Base-by-base conservation (phyloP, 106 monocot genomes). In the Vanilla planifolia region DNA sequence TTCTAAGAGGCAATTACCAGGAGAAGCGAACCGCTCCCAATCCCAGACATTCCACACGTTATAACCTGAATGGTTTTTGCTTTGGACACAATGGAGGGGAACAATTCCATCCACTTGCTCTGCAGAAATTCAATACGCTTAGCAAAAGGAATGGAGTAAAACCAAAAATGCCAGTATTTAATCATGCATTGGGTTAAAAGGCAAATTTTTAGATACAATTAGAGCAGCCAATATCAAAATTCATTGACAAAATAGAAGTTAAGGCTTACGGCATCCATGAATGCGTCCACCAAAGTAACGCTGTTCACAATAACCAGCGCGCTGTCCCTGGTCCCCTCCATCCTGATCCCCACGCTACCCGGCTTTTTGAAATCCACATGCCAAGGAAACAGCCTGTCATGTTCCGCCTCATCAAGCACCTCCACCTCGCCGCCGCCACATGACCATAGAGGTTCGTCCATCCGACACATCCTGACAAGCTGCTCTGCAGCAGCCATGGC, bases 91-190 rank as follows among this genome's bases (percentile, higher is more conserved):
- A 99, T 78, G 0, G 92, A 79, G 56, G 98, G 98, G 53, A 99
- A 99, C 68, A 99, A 64, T 40, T 92, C 85, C 77, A 88, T 67
- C 92, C 92, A 99, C 73, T 99, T 92, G 58, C 80, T 79, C 98
- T 99, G 69, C n/a, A 64, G 60, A 56, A 36, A 60, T 27, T 52
- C 8, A 40, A 42, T 10, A 53, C 4, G 15, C 0, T n/a, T n/a
- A n/a, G n/a, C n/a, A n/a, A n/a, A n/a, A n/a, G n/a, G n/a, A n/a
- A n/a, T n/a, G n/a, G n/a, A n/a, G n/a, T n/a, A n/a, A n/a, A n/a
- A n/a, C n/a, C n/a, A n/a, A n/a, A n/a, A n/a, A n/a, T n/a, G n/a
- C n/a, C n/a, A n/a, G n/a, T n/a, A n/a, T n/a, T n/a, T n/a, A n/a
- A n/a, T n/a, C n/a, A n/a, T n/a, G n/a, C n/a, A n/a, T n/a, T n/a